Evolutionary conservation across 1,284 basidiomycete genomes (phyloP), one percentile per base, ranked within the genome.

Genomic region (Fomitopsis pinicola): DNA sequence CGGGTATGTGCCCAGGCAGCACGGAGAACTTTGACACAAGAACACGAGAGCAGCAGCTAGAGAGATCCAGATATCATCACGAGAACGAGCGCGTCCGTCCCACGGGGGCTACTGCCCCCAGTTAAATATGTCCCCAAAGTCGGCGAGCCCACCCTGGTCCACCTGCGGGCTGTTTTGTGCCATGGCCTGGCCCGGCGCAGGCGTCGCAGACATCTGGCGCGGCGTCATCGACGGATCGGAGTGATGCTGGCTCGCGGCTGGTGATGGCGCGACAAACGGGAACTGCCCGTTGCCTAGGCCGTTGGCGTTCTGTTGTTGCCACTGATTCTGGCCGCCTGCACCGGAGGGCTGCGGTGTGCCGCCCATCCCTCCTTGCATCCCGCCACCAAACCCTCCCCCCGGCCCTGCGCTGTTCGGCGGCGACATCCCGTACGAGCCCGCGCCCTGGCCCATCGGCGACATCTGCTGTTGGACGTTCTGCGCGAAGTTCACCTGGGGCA

Each of bases 401-500:
- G 61, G 53, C 6, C 62, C 62, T 33, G 71, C 68, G 45, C 64
- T 72, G 52, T 67, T 72, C 3, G 77, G 78, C 6, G 82, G 76
- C 35, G 73, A 77, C 76, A 82, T 84, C 42, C 78, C 75, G 65
- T 77, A 83, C 62, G 63, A 58, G 14, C 63, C 64, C 50, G 67
- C 68, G 40, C 55, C 57, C 45, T 59, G 63, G 64, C 35, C 57
- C 62, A 61, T 55, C 57, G 71, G 69, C 64, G 73, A 67, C 71
- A 72, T 69, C 68, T 74, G 55, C 56, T 57, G 22, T 64, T 62
- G 40, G 63, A 52, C 48, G 57, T 63, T 48, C 54, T 58, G 59
- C 42, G 62, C 64, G 67, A 66, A 71, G 74, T 73, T 55, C 61
- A 65, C 58, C 63, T 54, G 62, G 19, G 61, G 44, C 58, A 66